Conservation (phyloP, 2,329 filamentous ascomycete species). For the Dactylonectria macrodidyma region DNA sequence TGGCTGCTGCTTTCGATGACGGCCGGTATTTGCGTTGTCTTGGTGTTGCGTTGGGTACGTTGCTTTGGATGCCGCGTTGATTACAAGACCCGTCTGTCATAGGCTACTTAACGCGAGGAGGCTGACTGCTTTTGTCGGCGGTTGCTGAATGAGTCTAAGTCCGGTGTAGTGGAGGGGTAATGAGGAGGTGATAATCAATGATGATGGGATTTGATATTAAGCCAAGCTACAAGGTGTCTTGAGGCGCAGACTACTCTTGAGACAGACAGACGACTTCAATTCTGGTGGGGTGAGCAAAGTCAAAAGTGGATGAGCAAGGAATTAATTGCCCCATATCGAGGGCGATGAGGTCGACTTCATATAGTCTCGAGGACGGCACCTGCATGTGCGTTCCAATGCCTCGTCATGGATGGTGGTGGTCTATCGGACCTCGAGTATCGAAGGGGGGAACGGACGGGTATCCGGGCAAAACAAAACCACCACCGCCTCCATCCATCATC, state of each 20-base stretch:
- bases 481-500: not conserved
- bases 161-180: slow-evolving; percentile 21
- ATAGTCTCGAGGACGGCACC: slow-evolving; percentile 1
- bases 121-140: slow-evolving; percentile 27
- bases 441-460: not conserved
- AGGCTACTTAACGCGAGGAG: slow-evolving; percentile 14
- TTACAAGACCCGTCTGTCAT: slow-evolving; percentile 18
- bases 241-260: not conserved
- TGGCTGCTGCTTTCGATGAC: slow-evolving; percentile 6
- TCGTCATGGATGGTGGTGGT: slow-evolving; percentile 11
- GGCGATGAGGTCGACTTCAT: slow-evolving; percentile 9
- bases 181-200: slow-evolving; percentile 1
- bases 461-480: slow-evolving; percentile 23
- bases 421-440: no score
- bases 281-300: not conserved
- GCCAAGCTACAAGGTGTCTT: slow-evolving; percentile 1
- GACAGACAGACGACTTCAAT: not conserved
- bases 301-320: not conserved
- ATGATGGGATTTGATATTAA: slow-evolving; percentile 13
- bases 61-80: slow-evolving; percentile 12
- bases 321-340: not conserved
- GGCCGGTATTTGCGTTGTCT: not conserved
- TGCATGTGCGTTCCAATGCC: slow-evolving; percentile 1
- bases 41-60: not conserved
- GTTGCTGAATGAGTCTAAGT: slow-evolving; percentile 17